Base-by-base conservation (phyloP, 2,329 filamentous ascomycete genomes). In the Ceratocystis ficicola region DNA sequence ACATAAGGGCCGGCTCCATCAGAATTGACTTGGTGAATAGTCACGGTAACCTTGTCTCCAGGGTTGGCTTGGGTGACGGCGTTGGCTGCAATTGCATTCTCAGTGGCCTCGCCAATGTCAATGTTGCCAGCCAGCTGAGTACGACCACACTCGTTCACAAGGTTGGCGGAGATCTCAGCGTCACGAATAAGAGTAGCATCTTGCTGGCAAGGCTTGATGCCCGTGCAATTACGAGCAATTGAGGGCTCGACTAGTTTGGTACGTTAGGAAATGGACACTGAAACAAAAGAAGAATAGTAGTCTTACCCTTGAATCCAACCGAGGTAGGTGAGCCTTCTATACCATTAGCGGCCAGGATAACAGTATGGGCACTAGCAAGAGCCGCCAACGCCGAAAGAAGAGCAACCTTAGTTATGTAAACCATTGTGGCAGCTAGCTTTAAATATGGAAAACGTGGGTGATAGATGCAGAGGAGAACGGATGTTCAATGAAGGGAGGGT, bases 151-250 rank as follows among this genome's bases (percentile, higher is more conserved):
- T 81, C 77, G 70, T 83, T 83, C 62, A 83, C 82, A 6, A 80
- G 72, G 70, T 82, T 82, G 64, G 76, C 74, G 5, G 69, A 68
- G 70, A 83, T 79, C 75, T 83, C 78, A 17, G 78, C 79, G 67
- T 84, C 81, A 64, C 80, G 78, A 73, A 87, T 87, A 71, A 86
- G 79, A 64, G 83, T 86, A 10, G 83, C 77, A 67, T 87, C 85
- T 69, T 83, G 81, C 71, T 87, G 84, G 77, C 85, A 87, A 22
- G 85, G 84, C 72, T 79, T 83, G 75, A 86, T 84, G 65, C 76
- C 76, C 17, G 83, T 85, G 73, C 84, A 86, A 73, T 86, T 84
- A 69, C 85, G 80, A 32, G 85, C 81, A 70, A 85, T 78, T 66
- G 74, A 74, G 50, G 78, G 73, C 70, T 82, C 78, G 68, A 86